phyloP scores from a whole-genome alignment of 2,329 filamentous ascomycete species.

The Trichoderma aggressivum region DNA sequence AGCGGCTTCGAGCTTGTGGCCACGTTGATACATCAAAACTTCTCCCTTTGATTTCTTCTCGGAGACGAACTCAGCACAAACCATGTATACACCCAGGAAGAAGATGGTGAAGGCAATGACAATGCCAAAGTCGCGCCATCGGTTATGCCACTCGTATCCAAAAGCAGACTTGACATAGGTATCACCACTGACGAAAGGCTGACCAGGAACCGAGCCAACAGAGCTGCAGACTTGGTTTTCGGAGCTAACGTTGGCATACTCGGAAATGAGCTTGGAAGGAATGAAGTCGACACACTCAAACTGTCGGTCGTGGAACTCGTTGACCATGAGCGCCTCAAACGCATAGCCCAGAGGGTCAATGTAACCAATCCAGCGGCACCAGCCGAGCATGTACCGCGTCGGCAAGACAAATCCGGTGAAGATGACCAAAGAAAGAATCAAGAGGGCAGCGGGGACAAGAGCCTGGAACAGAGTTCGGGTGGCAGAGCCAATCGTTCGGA shows the following conservation, averaged over 20 bases:
- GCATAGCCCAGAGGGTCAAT: constrained; percentile 75
- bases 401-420: constrained; percentile 69
- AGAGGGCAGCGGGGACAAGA: constrained; percentile 56
- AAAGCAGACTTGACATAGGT: constrained; percentile 53
- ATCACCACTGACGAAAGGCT: constrained; percentile 53
- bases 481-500: constrained; percentile 74
- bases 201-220: constrained; percentile 56
- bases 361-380: constrained; percentile 82
- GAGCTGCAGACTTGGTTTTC: constrained; percentile 55
- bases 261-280: constrained; percentile 32
- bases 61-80: constrained; percentile 63
- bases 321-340: constrained; percentile 77
- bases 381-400: constrained; percentile 68
- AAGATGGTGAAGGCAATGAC: constrained; percentile 62
- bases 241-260: constrained; percentile 28
- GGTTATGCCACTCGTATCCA: constrained; percentile 55
- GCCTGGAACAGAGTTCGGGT: constrained; percentile 67
- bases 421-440: constrained; percentile 65
- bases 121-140: constrained; percentile 71
- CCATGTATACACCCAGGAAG: constrained; percentile 59
- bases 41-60: constrained; percentile 72
- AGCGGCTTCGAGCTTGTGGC: constrained; percentile 58
- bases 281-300: constrained; percentile 53
- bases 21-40: constrained; percentile 69
- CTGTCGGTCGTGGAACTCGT: constrained; percentile 69